A percentile compares a stretch with the other conserved stretches of the same genome.
These are phyloP conservation scores for Beauveria rudraprayagi DNA, from an alignment of 2,329 filamentous ascomycete genomes.

Conservation along the genomic window DNA sequence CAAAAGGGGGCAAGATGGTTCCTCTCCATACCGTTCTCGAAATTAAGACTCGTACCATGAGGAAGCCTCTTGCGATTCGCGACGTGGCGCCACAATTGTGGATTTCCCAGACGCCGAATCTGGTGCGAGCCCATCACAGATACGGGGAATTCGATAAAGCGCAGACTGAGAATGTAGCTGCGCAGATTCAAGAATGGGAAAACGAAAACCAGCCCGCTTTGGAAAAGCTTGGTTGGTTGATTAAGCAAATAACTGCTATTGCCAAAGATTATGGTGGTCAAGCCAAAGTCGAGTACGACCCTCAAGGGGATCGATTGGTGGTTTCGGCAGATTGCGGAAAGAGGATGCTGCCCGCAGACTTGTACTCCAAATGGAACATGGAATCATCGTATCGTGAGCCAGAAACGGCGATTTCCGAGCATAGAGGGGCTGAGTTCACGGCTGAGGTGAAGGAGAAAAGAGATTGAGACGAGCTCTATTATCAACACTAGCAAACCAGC, in stretches of 20 bases:
- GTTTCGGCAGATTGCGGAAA: neutral
- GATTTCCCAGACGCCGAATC: conserved; percentile 37
- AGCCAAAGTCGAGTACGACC: neutral
- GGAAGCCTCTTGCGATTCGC: conserved; percentile 24
- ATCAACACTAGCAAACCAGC: too few species aligned
- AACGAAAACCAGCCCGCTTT: conserved; percentile 22
- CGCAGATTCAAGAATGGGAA: conserved; percentile 28
- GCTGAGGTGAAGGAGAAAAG: too few species aligned
- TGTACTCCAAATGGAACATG: neutral
- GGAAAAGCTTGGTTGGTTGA: neutral
- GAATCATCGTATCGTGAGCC: too few species aligned
- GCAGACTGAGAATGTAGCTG: conserved; percentile 28
- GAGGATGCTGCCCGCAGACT: neutral
- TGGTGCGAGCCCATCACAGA: conserved; percentile 36
- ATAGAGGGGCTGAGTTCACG: too few species aligned
- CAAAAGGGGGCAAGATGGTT: conserved; percentile 23
- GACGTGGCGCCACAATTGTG: conserved; percentile 35
- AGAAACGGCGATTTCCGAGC: too few species aligned
- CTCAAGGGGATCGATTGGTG: neutral
- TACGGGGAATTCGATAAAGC: conserved; percentile 26
- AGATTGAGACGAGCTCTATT: too few species aligned
- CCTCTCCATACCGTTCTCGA: conserved; percentile 32
- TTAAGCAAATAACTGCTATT: neutral
- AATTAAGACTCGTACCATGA: conserved; percentile 34
- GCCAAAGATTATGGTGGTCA: neutral